Evolutionary conservation across 768 basidiomycete species (phyloP), one percentile per base, ranked within the genome.

Genomic region (Lentinula sp.): DNA sequence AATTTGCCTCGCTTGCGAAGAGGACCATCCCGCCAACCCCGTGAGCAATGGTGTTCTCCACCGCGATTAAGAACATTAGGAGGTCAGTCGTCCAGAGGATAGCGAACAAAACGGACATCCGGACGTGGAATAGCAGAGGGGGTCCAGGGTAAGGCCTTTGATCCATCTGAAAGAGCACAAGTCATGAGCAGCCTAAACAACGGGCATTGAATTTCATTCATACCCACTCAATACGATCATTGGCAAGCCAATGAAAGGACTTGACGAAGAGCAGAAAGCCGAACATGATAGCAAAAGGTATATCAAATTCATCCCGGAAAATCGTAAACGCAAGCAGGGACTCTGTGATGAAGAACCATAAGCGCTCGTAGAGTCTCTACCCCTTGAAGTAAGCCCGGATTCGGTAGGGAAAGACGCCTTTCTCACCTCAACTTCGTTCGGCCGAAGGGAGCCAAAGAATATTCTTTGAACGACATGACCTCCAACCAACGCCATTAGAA

Each of bases 341-440:
- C 72, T 99, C 97, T 1, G 97, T 98, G 54, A 98, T 84, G 75
- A 97, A 97, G 77, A 95, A 95, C 96, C 97, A 98, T 35, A 93
- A 83, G 64, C 93, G 83, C 70, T 98, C 96, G 72, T 98, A 97
- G 1, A 99, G 80, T 33, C 95, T 89, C 96, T 99, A 69, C 16
- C 36, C 10, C 36, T 55, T 51, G 49, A 35, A 39, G 16, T 16
- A 58, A 36, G n/a, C 59, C 36, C 3, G 35, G 35, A 23, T 13
- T 32, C 46, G 56, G 37, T 50, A 6, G 42, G 37, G 16, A 20
- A 48, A 28, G 28, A 32, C 20, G 9, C 23, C 9, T 41, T 45
- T 70, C 83, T 51, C 69, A 93, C 96, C 85, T 99, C 96, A 48
- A 98, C 81, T 75, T 99, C 96, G 53, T 89, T 87, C 12, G 93